Evolutionary conservation across 257 asterid species (phyloP), one percentile per base, ranked within the genome.

Genomic region (Scutellaria minor): DNA sequence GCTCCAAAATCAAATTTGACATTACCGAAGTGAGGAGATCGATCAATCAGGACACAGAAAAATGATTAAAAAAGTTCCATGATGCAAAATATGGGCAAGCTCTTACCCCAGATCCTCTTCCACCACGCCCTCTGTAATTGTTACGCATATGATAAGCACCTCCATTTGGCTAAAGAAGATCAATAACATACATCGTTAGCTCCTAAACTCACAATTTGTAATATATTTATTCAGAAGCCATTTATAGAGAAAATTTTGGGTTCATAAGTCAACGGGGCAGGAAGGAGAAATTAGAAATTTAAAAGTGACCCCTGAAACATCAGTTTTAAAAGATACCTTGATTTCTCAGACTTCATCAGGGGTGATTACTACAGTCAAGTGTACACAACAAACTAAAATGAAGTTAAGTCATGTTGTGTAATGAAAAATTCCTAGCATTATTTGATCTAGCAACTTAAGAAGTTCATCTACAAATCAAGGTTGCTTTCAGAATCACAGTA

Each of bases 61-160:
- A 56, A 27, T 9, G n/a, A 44, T 7, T 6, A 57, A 55, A 20
- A 68, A 13, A 39, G 20, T 15, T 53, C 7, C 48, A 40, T 35
- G 31, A 47, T 18, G 64, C 60, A 66, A 50, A 72, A 44, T 4
- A 9, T 4, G 64, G 53, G 67, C 41, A 72, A 70, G 65, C 65
- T 77, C 78, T 76, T 88, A 88, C 96, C 87, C 78, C 96, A 76
- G 73, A 52, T 81, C 94, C 97, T 83, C 98, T 93, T 81, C 96
- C 96, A 70, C 97, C 98, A 71, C 96, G 93, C 46, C 97, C 97
- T 74, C 97, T 85, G 81, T 84, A 91, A 80, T 84, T 83, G 86
- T 85, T 76, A 12, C 88, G 88, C 75, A 50, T 72, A 70, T 88
- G 87, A 80, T 83, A 82, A 64, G 81, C 54, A 53, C 87, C 84